These are phyloP conservation scores for Ustilago bromivora DNA, from an alignment of 1,284 basidiomycete species.

Conservation along the genomic window DNA sequence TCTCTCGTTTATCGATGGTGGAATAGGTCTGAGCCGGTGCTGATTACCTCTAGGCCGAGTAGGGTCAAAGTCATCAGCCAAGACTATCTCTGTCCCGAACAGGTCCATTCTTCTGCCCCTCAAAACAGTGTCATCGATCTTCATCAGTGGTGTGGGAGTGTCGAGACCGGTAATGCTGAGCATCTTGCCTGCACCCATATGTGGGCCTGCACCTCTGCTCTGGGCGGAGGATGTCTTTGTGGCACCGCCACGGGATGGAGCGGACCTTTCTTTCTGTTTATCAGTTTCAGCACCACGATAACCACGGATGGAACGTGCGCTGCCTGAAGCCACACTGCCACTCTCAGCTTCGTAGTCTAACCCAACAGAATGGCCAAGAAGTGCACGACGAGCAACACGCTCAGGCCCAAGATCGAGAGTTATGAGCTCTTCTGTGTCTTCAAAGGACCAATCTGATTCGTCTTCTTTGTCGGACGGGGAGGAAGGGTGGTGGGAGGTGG, in stretches of 20 bases:
- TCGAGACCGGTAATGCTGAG: constrained; percentile 44
- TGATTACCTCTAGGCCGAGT: constrained; percentile 16
- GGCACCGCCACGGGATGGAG: background rate
- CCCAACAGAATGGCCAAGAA: constrained; percentile 29
- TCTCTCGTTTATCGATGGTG: background rate
- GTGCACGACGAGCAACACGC: constrained; percentile 20
- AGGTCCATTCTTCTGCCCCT: constrained; percentile 24
- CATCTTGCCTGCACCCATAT: constrained; percentile 27
- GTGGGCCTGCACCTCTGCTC: background rate
- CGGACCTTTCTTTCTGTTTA: background rate
- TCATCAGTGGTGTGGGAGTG: constrained; percentile 30
- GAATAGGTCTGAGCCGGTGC: constrained; percentile 27
- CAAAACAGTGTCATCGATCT: constrained; percentile 40
- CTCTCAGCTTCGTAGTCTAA: constrained; percentile 9
- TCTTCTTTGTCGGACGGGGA: constrained; percentile 9
- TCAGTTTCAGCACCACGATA: constrained; percentile 7
- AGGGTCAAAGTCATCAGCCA: constrained; percentile 30
- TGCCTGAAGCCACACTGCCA: background rate
- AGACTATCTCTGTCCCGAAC: constrained; percentile 42
- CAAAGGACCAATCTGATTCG: constrained; percentile 39
- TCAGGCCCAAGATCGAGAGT: constrained; percentile 43
- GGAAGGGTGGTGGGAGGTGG: background rate
- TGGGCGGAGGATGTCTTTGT: background rate
- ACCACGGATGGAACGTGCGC: constrained; percentile 10
- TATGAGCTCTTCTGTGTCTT: constrained; percentile 35